phyloP scores from a whole-genome alignment of 139 green algal genomes.

The Mesotaenium endlicherianum region DNA sequence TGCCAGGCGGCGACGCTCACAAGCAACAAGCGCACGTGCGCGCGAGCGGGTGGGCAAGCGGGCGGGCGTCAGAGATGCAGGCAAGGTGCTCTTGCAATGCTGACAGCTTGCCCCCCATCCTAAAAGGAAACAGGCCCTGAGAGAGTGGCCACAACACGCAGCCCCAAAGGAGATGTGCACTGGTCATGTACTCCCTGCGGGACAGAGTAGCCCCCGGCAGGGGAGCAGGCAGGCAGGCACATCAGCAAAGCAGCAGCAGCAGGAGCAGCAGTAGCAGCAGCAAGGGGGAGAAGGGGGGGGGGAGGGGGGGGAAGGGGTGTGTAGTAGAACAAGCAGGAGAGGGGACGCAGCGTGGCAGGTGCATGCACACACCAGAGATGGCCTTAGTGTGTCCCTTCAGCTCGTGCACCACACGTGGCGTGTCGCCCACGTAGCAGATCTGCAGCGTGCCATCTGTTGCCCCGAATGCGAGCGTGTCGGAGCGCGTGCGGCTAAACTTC shows the following conservation, averaged over 20 bases:
- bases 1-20: not conserved
- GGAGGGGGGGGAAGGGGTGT: not conserved
- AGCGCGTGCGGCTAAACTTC: constrained; percentile 9
- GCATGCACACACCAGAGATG: constrained; percentile 20
- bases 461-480: constrained; percentile 10
- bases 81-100: too few species aligned
- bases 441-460: constrained; percentile 5
- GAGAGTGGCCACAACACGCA: not conserved
- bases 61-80: too few species aligned
- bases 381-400: constrained; percentile 38
- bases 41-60: too few species aligned
- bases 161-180: not conserved
- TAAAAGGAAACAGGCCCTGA: not conserved
- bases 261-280: not conserved
- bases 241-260: not conserved
- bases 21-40: not conserved
- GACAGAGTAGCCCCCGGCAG: too few species aligned
- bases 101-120: not conserved
- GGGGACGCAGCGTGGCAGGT: not conserved
- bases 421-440: constrained; percentile 3
- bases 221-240: too few species aligned
- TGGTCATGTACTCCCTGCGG: too few species aligned
- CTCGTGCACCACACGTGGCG: constrained; percentile 21
- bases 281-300: not conserved
- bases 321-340: not conserved